Evolutionary conservation across 2,329 filamentous ascomycete genomes (phyloP), one percentile per base, ranked within the genome.

Genomic region (Rhexocercosporidium sp.): DNA sequence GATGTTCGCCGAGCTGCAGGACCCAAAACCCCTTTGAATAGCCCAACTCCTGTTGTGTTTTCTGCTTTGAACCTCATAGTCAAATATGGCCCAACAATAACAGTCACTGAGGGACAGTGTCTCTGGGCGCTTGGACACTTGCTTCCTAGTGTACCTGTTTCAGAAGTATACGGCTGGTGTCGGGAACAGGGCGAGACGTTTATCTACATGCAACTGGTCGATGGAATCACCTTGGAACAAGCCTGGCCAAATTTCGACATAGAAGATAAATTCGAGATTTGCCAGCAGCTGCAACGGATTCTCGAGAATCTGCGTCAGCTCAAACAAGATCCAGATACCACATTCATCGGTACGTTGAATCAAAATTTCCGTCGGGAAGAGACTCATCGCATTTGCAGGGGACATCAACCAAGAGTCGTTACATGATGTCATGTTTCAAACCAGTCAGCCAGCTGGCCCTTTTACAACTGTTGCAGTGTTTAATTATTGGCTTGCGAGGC

Each of bases 91-190:
- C 16, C 22, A 3, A 39, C 7, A 16, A 49, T 67, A 14, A 60
- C 9, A 3, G 56, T 39, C 3, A 14, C 54, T 7, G 65, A 64
- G 22, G 65, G 54, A 25, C 65, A 67, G 53, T 64, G 60, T 51
- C 11, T 64, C 16, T 63, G 54, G 65, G 56, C 61, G 29, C 34
- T 67, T 27, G 53, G 65, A 6, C 46, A 31, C 29, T 18, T 67
- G 12, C 46, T 31, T 9, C 46, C 44, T n/a, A 54, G 53, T 29
- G 60, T 67, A 2, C 61, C 65, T 12, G 65, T 67, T 57, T 61
- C 65, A 27, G 61, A 67, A 25, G 56, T 67, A 5, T 67, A 64
- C 49, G 65, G 61, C 46, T 64, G 65, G 65, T 57, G 54, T 59
- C 46, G 59, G 14, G 65, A 67, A 27, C 34, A 49, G 7, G 56